Conservation (phyloP, 768 basidiomycete species). For the Lentinus tigrinus region DNA sequence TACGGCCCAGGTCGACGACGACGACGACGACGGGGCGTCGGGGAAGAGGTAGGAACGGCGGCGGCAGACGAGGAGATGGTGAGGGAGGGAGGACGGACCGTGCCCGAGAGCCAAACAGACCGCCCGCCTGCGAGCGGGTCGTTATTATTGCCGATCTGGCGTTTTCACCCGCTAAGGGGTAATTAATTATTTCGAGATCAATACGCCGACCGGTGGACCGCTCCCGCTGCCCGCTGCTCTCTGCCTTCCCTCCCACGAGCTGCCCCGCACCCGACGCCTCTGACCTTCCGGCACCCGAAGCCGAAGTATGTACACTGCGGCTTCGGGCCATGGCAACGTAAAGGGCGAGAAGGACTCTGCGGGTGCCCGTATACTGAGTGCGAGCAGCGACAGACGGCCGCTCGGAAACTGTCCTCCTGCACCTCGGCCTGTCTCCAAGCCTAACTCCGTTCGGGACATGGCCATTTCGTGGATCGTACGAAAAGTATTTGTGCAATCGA, state of each 20-base stretch:
- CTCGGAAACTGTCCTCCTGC: neutral
- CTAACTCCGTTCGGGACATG: too few species aligned
- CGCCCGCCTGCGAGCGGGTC: conserved; percentile 11
- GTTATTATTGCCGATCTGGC: conserved; percentile 21
- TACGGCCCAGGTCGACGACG: neutral
- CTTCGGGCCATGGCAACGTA: too few species aligned
- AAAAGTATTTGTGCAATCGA: too few species aligned
- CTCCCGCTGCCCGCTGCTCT: neutral
- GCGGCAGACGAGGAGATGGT: conserved; percentile 15
- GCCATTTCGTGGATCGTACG: too few species aligned
- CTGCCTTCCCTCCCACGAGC: neutral
- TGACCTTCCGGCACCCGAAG: neutral
- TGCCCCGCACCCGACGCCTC: neutral
- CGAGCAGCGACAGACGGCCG: neutral
- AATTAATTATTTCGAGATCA: conserved; percentile 17
- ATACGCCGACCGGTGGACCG: conserved; percentile 7
- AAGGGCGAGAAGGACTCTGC: too few species aligned
- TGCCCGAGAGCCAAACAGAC: conserved; percentile 23
- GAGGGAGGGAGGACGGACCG: conserved; percentile 22
- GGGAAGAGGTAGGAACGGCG: conserved; percentile 7
- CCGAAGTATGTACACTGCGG: neutral
- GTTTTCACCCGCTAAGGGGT: conserved; percentile 8
- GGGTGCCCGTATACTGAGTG: neutral
- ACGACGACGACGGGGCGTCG: conserved; percentile 1
- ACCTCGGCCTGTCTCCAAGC: too few species aligned